Evolutionary conservation across 108 stramenopile species (phyloP), one percentile per base, ranked within the genome.

Genomic region (Nitzschia putrida): DNA sequence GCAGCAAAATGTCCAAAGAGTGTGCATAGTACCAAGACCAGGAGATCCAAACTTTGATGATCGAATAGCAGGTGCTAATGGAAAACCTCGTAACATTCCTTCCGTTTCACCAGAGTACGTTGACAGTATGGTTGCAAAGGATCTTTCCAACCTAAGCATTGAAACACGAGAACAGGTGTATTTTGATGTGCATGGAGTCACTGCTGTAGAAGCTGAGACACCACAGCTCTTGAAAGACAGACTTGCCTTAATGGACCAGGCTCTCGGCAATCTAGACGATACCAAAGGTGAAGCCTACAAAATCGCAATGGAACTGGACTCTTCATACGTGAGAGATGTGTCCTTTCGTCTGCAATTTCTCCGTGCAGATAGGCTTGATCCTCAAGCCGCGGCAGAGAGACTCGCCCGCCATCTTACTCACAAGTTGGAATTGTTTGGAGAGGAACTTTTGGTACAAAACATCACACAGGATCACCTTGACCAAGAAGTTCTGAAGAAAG

Each of bases 301-400:
- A 6, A 23, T 47, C n/a, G 72, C 72, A 0, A n/a, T 45, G 41
- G 51, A n/a, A n/a, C 37, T 73, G 42, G 39, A 64, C 29, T 26
- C 64, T 0, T 22, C 29, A 0, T 76, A 76, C 39, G 71, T 80
- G 7, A 16, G 55, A n/a, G 45, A 70, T 43, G 10, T 13, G 0
- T 22, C 34, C 21, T 77, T 80, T 57, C 64, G 71, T 21, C 37
- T 78, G 22, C 68, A 68, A 39, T 81, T 78, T 61, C 61, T 81
- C 18, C 56, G 80, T 20, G 44, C 61, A 10, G 80, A 81, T 25
- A 26, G 45, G 21, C 78, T 69, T 24, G 73, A 81, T 69, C 38
- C 61, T 0, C 26, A 2, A 0, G 49, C 54, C 22, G 71, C 71
- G 23, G 71, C 71, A 16, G 16, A 26, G 22, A 49, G 54, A 4